Percentiles rank a stretch among this genome's conserved stretches.
These are phyloP conservation scores for Yamadazyma scolyti DNA, from an alignment of 805 yeast species.

Conservation along the genomic window DNA sequence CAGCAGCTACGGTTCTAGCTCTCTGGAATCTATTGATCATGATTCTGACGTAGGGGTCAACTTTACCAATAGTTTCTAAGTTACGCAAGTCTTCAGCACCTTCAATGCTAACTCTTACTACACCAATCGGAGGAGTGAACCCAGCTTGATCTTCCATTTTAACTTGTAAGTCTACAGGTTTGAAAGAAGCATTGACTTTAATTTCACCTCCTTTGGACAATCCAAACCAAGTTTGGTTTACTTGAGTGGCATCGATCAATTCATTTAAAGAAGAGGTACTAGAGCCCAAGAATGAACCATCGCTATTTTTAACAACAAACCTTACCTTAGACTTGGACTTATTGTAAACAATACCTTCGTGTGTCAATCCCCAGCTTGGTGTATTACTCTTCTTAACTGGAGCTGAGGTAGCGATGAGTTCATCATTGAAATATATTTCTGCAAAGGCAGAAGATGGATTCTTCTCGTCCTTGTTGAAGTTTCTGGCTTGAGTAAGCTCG, in stretches of 20 bases:
- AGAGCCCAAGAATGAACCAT: slow-evolving; percentile 55
- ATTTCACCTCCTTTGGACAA: slow-evolving; percentile 73
- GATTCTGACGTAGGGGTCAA: slow-evolving; percentile 87
- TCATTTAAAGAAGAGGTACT: slow-evolving; percentile 57
- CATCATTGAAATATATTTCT: slow-evolving; percentile 66
- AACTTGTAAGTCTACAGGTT: slow-evolving; percentile 59
- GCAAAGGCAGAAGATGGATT: slow-evolving; percentile 54
- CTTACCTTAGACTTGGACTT: slow-evolving; percentile 68
- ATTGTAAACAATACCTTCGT: slow-evolving; percentile 68
- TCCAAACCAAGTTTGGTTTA: slow-evolving; percentile 75
- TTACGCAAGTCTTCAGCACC: slow-evolving; percentile 75
- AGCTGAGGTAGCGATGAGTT: slow-evolving; percentile 54
- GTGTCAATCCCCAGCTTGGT: slow-evolving; percentile 62
- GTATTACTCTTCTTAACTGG: slow-evolving; percentile 56
- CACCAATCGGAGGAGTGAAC: slow-evolving; percentile 94
- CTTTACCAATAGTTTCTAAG: slow-evolving; percentile 82
- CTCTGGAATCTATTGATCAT: slow-evolving; percentile 72
- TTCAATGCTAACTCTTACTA: slow-evolving; percentile 66
- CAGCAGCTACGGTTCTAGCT: slow-evolving; percentile 70
- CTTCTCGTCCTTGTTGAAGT: slow-evolving; percentile 46
- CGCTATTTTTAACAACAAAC: slow-evolving; percentile 57
- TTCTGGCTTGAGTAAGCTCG: slow-evolving; percentile 62
- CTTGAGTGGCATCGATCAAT: slow-evolving; percentile 72
- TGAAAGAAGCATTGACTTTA: slow-evolving; percentile 72
- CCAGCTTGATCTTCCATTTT: slow-evolving; percentile 60